These are phyloP conservation scores for Stygiomarasmius scandens DNA, from an alignment of 1,284 basidiomycete genomes.

Conservation along the genomic window DNA sequence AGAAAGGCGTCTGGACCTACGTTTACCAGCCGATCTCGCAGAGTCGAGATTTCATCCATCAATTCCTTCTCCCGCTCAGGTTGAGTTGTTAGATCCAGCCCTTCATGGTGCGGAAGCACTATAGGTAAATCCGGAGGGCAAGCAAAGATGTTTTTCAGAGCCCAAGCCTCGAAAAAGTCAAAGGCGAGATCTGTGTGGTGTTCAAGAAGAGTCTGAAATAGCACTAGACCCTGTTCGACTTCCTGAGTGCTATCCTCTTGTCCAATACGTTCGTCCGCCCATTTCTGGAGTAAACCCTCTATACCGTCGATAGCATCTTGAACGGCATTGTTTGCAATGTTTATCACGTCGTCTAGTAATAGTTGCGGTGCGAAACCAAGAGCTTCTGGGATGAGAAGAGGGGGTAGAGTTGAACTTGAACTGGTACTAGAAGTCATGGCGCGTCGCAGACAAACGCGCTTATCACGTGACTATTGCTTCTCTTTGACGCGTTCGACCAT, in stretches of 20 bases:
- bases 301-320: slow-evolving; percentile 73
- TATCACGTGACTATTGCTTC: not conserved
- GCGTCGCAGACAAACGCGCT: not conserved
- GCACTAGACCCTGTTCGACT: slow-evolving; percentile 71
- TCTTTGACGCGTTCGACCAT: not conserved
- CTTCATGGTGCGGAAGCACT: slow-evolving; percentile 69
- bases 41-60: slow-evolving; percentile 61
- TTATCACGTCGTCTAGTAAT: slow-evolving; percentile 69
- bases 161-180: slow-evolving; percentile 82
- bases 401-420: slow-evolving; percentile 35
- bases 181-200: slow-evolving; percentile 79
- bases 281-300: slow-evolving; percentile 71
- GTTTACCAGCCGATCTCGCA: slow-evolving; percentile 59
- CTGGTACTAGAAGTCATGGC: not conserved
- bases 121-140: slow-evolving; percentile 65
- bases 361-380: slow-evolving; percentile 70
- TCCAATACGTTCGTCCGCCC: slow-evolving; percentile 61
- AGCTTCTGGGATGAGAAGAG: slow-evolving; percentile 63
- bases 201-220: slow-evolving; percentile 77
- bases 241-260: slow-evolving; percentile 61
- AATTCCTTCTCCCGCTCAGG: slow-evolving; percentile 58
- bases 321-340: slow-evolving; percentile 68
- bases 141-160: slow-evolving; percentile 74
- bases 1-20: slow-evolving; percentile 40
- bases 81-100: slow-evolving; percentile 52